phyloP scores from a whole-genome alignment of 306 rosid genomes.

The Betula pendula region DNA sequence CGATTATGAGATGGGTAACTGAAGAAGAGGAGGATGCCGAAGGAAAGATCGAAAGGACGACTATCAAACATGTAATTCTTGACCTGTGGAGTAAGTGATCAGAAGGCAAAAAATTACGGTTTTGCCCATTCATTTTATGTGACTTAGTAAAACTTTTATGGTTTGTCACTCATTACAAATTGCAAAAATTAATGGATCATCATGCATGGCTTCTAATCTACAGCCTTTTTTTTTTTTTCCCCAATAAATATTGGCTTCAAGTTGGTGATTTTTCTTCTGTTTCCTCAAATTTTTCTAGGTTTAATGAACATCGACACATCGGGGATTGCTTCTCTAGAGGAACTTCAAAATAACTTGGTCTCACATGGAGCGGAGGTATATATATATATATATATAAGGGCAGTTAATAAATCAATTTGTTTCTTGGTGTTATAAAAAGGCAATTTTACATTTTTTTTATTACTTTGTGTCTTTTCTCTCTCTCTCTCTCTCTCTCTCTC shows the following conservation, averaged over 20 bases:
- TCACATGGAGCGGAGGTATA: constrained; percentile 64
- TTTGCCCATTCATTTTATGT: not conserved
- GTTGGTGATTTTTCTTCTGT: not conserved
- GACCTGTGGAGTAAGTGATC: constrained; percentile 61
- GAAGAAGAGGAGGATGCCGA: constrained; percentile 37
- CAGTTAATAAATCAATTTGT: too few species aligned
- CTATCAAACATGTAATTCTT: constrained; percentile 49
- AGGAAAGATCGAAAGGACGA: constrained; percentile 28
- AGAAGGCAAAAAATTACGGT: not conserved
- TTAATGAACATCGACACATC: constrained; percentile 75
- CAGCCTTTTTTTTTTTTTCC: too few species aligned
- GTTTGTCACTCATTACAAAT: not conserved
- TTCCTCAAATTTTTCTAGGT: constrained; percentile 32
- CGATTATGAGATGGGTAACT: constrained; percentile 59
- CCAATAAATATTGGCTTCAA: too few species aligned
- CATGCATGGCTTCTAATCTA: not conserved
- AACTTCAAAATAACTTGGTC: constrained; percentile 51
- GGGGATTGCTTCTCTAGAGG: constrained; percentile 67
- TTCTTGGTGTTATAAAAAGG: too few species aligned
- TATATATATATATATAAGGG: too few species aligned
- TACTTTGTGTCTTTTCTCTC: not conserved
- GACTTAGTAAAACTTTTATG: not conserved
- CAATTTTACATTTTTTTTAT: too few species aligned
- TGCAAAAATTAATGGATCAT: not conserved
- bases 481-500: not conserved